Evolutionary conservation across 2,329 filamentous ascomycete species (phyloP).

Genomic region (Claviceps capensis): DNA sequence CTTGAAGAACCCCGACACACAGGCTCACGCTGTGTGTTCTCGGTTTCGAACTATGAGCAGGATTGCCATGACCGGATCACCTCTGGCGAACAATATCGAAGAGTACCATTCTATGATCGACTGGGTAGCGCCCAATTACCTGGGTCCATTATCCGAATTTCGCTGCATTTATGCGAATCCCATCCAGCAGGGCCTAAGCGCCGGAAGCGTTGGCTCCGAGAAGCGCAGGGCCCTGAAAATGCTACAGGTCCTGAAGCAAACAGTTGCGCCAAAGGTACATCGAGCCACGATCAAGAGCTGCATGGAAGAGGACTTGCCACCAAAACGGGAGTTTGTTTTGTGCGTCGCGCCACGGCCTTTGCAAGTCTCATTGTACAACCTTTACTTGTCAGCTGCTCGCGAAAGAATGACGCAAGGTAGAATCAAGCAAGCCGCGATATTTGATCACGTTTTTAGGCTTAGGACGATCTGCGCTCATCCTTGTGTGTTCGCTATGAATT

Average conservation of each 20-base stretch:
- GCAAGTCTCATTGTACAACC: constrained; percentile 50
- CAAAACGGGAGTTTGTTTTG: constrained; percentile 72
- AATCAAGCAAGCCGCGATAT: constrained; percentile 12
- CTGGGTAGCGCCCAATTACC: constrained; percentile 70
- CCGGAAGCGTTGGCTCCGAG: constrained; percentile 44
- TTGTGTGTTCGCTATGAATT: constrained; percentile 23
- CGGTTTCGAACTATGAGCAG: constrained; percentile 54
- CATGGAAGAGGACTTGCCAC: constrained; percentile 52
- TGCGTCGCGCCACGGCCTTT: constrained; percentile 53
- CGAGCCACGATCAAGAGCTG: constrained; percentile 53
- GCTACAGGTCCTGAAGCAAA: constrained; percentile 55
- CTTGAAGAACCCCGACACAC: constrained; percentile 52
- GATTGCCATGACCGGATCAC: constrained; percentile 78
- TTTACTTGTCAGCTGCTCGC: constrained; percentile 23
- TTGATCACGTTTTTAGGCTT: constrained; percentile 27
- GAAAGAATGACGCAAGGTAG: neutral
- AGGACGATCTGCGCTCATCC: constrained; percentile 40
- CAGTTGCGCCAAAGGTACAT: constrained; percentile 66
- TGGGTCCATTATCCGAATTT: constrained; percentile 59
- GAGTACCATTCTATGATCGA: constrained; percentile 84
- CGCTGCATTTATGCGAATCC: constrained; percentile 53
- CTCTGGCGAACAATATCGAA: constrained; percentile 67
- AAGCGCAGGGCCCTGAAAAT: constrained; percentile 49
- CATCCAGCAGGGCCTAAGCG: constrained; percentile 58
- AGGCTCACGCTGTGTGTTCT: constrained; percentile 38